These are phyloP conservation scores for Pezicula neosporulosa DNA, from an alignment of 2,329 filamentous ascomycete genomes.

Conservation along the genomic window DNA sequence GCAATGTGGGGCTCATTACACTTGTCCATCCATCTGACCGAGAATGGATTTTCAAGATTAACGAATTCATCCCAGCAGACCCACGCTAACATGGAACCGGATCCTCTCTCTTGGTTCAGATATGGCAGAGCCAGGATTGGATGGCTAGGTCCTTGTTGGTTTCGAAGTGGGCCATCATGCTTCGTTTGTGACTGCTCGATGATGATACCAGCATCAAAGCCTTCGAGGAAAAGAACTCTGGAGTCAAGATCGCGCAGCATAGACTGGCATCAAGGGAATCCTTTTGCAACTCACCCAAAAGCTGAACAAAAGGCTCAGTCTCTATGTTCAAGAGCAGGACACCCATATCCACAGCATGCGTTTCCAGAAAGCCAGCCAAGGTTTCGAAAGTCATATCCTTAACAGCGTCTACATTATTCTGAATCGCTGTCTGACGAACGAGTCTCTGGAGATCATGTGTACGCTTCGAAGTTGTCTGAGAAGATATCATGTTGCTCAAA, in stretches of 20 bases:
- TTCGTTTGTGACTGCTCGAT: constrained; percentile 15
- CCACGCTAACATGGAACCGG: constrained; percentile 25
- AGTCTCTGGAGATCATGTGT: constrained; percentile 25
- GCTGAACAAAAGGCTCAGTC: constrained; percentile 9
- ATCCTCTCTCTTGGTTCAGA: constrained; percentile 8
- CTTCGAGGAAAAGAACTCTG: constrained; percentile 15
- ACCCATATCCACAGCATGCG: constrained; percentile 16
- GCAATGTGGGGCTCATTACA: constrained; percentile 19
- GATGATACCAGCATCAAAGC: constrained; percentile 19
- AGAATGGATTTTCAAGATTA: constrained; percentile 22
- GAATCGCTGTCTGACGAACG: constrained; percentile 21
- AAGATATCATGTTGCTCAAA: constrained; percentile 23
- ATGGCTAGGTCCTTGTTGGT: constrained; percentile 8
- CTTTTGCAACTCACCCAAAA: constrained; percentile 12
- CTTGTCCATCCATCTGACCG: constrained; percentile 25
- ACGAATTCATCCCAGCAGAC: constrained; percentile 29
- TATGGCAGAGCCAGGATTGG: constrained; percentile 14
- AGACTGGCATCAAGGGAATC: constrained; percentile 4
- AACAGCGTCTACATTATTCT: constrained; percentile 20
- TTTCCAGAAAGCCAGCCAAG: constrained; percentile 13
- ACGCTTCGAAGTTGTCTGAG: constrained; percentile 24
- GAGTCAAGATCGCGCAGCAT: constrained; percentile 18
- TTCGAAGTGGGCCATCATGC: constrained; percentile 13
- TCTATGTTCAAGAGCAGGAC: constrained; percentile 19
- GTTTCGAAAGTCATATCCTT: constrained; percentile 21